phyloP scores from a whole-genome alignment of 805 yeast genomes.

The Suhomyces vadensis region DNA sequence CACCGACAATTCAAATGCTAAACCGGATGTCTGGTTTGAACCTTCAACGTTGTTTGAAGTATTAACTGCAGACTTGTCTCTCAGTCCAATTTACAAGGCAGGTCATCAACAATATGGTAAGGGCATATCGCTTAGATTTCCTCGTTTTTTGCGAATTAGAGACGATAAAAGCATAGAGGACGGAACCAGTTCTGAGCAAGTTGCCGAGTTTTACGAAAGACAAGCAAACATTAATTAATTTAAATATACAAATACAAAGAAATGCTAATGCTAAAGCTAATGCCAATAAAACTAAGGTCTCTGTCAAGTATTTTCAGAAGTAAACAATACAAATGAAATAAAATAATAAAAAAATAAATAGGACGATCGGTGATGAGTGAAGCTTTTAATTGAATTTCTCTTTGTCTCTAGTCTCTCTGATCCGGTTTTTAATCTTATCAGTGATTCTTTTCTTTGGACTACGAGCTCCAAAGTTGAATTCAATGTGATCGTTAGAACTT shows the following conservation, averaged over 20 bases:
- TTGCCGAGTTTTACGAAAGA: conserved; percentile 76
- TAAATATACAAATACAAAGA: background rate
- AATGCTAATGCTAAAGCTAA: background rate
- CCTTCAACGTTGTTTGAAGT: conserved; percentile 85
- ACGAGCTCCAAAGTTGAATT: conserved; percentile 30
- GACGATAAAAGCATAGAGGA: conserved; percentile 87
- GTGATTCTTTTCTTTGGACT: conserved; percentile 20
- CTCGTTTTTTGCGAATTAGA: conserved; percentile 78
- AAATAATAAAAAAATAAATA: background rate
- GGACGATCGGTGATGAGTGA: background rate
- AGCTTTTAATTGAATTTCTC: background rate
- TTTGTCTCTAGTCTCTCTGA: conserved; percentile 37
- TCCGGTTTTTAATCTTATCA: conserved; percentile 35
- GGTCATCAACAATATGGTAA: conserved; percentile 70
- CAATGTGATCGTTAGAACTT: conserved; percentile 28
- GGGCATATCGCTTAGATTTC: conserved; percentile 87
- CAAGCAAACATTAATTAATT: conserved; percentile 51
- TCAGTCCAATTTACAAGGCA: conserved; percentile 88
- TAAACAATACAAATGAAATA: background rate
- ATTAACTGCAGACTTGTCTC: conserved; percentile 83
- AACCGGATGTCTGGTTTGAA: conserved; percentile 94
- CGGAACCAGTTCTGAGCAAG: conserved; percentile 82
- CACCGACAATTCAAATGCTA: conserved; percentile 56
- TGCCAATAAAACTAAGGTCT: background rate
- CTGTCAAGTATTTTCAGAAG: too few species aligned